These are phyloP conservation scores for Fusarium pseudocircinatum DNA, from an alignment of 2,329 filamentous ascomycete species.

Conservation along the genomic window DNA sequence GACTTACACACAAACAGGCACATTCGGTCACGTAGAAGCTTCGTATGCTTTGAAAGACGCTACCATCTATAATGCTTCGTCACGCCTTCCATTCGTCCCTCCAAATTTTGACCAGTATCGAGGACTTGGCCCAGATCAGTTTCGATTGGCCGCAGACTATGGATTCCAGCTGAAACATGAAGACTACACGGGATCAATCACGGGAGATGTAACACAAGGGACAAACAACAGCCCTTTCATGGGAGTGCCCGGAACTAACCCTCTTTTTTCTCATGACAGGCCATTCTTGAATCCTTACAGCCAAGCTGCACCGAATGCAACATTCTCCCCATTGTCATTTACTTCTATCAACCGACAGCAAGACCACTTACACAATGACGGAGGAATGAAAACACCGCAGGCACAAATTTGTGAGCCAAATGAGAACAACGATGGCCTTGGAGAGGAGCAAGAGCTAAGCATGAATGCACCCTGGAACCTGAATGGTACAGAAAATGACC, in stretches of 20 bases:
- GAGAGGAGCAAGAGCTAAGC: conserved; percentile 39
- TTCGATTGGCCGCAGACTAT: conserved; percentile 37
- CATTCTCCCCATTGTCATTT: conserved; percentile 44
- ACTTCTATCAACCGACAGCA: conserved; percentile 43
- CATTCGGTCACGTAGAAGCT: conserved; percentile 42
- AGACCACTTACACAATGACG: conserved; percentile 29
- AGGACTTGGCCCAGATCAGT: conserved; percentile 40
- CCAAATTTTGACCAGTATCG: conserved; percentile 37
- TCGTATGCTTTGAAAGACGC: conserved; percentile 45
- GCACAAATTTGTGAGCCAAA: conserved; percentile 40
- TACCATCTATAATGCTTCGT: conserved; percentile 45
- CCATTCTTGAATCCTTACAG: conserved; percentile 43
- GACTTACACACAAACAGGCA: conserved; percentile 35
- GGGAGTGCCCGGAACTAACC: conserved; percentile 45
- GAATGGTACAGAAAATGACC: conserved; percentile 30
- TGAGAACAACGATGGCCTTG: conserved; percentile 24
- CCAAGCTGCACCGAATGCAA: conserved; percentile 32
- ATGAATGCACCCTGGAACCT: conserved; percentile 41
- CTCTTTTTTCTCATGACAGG: conserved; percentile 48
- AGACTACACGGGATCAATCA: conserved; percentile 32
- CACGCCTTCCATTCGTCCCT: conserved; percentile 43
- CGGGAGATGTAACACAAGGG: conserved; percentile 33
- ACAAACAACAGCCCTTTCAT: conserved; percentile 41
- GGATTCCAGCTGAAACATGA: conserved; percentile 45
- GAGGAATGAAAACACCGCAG: conserved; percentile 40